phyloP scores from a whole-genome alignment of 495 filamentous ascomycete genomes.

The Podospora anserina region DNA sequence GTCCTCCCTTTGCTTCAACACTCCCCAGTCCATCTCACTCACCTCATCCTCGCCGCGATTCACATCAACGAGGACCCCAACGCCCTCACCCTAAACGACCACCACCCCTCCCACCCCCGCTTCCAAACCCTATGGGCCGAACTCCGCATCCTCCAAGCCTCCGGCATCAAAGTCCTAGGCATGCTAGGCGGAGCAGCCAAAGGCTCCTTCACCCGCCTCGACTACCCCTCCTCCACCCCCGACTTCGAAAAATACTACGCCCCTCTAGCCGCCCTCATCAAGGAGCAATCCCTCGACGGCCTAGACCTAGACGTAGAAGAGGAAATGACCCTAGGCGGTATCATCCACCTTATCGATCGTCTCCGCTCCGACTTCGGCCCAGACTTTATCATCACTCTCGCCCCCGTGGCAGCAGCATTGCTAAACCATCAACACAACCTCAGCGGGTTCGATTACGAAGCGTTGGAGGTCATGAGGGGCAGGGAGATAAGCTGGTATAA shows the following conservation, averaged over 20 bases:
- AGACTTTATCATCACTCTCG: conserved; percentile 70
- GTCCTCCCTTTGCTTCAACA: conserved; percentile 66
- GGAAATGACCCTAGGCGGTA: conserved; percentile 64
- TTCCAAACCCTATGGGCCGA: conserved; percentile 67
- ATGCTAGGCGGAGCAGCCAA: conserved; percentile 82
- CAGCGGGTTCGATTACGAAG: conserved; percentile 72
- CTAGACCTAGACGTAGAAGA: conserved; percentile 87
- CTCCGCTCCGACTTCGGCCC: conserved; percentile 70
- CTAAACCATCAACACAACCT: conserved; percentile 54
- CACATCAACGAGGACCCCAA: conserved; percentile 68
- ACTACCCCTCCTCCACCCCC: conserved; percentile 54
- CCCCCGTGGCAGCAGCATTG: conserved; percentile 74
- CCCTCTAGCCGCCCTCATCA: conserved; percentile 60
- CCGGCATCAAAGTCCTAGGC: conserved; percentile 68
- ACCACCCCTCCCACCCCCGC: conserved; percentile 55
- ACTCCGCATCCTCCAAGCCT: conserved; percentile 59
- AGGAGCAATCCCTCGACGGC: conserved; percentile 60
- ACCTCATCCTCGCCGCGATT: conserved; percentile 75
- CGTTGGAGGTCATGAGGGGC: conserved; percentile 64
- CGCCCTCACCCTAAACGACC: conserved; percentile 71
- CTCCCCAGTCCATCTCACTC: conserved; percentile 55
- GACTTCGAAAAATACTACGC: conserved; percentile 71
- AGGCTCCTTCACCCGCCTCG: conserved; percentile 64
- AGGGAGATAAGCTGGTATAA: conserved; percentile 77
- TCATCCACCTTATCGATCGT: conserved; percentile 70